Base-by-base conservation (phyloP, 202 grass and related monocot species). In the Brachypodium distachyon region DNA sequence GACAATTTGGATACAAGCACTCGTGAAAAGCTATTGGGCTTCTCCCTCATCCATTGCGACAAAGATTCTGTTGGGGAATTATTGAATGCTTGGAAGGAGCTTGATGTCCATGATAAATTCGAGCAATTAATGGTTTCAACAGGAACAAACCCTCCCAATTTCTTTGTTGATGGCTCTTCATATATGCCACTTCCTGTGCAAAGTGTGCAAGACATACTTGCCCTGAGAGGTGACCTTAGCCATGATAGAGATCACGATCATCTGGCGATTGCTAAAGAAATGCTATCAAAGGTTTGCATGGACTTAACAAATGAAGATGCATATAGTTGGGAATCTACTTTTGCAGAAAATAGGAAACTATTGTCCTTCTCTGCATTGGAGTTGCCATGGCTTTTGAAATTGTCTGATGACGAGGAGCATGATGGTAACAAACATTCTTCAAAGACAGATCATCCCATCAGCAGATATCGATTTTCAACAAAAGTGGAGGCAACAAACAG, bases 51-150 rank as follows among this genome's bases (percentile, higher is more conserved):
- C 73, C 84, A 97, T 80, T 97, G 94, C 70, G 91, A 97, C 17
- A 65, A 90, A 42, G 88, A 87, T 73, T 97, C 89, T 73, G 78
- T 97, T 69, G 91, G 94, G 10, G 91, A 94, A 75, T 72, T 97
- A 78, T 83, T 97, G 71, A 94, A 84, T 97, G 91, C 76, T 46
- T 97, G 94, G 94, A 97, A 97, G 64, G 94, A 97, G 39, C 67
- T 97, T 57, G 89, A 94, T 84, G 80, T 89, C 70, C 84, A 76
- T 80, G 82, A 82, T 84, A 82, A 82, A 77, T 77, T 93, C 79
- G 89, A 94, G 80, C 80, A 89, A 80, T 79, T 97, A 69, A 90
- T 85, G 68, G 61, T 83, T 90, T 72, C 53, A 50, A 85, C 87
- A 8, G 87, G 70, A 75, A 87, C 84, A 46, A 82, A 67, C 72